phyloP scores from a whole-genome alignment of 2,329 filamentous ascomycete genomes.

The Leptodontidium sp. region DNA sequence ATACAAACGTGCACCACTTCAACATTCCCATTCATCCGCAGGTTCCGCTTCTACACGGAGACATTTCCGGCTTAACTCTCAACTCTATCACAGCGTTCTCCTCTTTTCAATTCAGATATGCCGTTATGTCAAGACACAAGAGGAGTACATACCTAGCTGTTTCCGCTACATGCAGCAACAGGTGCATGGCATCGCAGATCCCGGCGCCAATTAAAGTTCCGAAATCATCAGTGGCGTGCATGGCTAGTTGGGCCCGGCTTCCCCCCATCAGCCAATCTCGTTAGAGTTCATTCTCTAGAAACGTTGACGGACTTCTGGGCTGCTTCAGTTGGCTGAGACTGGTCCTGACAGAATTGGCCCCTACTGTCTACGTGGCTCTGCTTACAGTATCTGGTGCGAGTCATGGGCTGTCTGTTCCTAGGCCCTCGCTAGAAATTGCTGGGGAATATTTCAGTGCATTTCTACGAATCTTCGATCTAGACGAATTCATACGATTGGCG shows the following conservation, averaged over 20 bases:
- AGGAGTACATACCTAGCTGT: not conserved
- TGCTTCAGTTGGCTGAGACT: not conserved
- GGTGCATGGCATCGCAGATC: not conserved
- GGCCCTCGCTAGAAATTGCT: too few species aligned
- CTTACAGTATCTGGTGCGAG: too few species aligned
- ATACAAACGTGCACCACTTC: too few species aligned
- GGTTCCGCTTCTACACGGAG: not conserved
- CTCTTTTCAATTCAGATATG: not conserved
- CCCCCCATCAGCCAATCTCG: constrained; percentile 2
- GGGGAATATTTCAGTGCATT: too few species aligned
- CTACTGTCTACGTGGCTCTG: too few species aligned
- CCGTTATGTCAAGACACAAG: not conserved
- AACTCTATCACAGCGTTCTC: too few species aligned
- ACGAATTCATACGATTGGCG: too few species aligned
- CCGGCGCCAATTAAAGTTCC: not conserved
- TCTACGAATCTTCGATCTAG: too few species aligned
- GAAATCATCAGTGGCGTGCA: constrained; percentile 8
- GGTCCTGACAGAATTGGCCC: too few species aligned
- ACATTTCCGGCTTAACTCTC: not conserved
- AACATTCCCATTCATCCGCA: too few species aligned
- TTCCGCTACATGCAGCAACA: not conserved
- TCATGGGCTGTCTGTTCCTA: too few species aligned
- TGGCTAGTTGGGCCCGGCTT: not conserved
- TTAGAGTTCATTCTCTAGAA: not conserved
- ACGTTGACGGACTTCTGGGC: not conserved